Conservation (phyloP, 2,329 filamentous ascomycete species). For the Trichoderma pleuroti region DNA sequence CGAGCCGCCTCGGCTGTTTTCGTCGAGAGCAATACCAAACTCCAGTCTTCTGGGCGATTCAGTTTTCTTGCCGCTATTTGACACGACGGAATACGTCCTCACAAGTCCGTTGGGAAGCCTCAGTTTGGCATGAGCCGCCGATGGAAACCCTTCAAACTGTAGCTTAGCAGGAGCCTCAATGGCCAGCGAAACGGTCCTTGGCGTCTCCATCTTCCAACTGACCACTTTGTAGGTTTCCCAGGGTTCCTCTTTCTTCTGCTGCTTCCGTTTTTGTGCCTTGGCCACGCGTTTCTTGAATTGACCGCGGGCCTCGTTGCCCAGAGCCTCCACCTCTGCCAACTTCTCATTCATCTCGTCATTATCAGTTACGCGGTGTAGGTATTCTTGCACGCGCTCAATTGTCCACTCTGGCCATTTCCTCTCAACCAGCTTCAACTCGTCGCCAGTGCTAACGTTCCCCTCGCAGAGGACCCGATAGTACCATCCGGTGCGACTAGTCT, state of each 20-base stretch:
- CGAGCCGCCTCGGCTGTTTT: constrained; percentile 57
- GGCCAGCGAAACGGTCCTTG: constrained; percentile 48
- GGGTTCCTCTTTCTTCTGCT: constrained; percentile 26
- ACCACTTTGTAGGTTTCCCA: constrained; percentile 49
- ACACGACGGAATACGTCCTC: constrained; percentile 59
- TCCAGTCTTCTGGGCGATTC: constrained; percentile 48
- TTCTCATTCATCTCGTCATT: constrained; percentile 51
- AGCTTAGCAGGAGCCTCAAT: constrained; percentile 43
- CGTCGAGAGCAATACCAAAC: constrained; percentile 56
- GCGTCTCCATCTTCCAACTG: constrained; percentile 50
- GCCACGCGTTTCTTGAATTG: constrained; percentile 51
- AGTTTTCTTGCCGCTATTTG: constrained; percentile 21
- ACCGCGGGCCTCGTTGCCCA: constrained; percentile 47
- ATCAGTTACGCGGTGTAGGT: constrained; percentile 52
- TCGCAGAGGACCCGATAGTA: constrained; percentile 59
- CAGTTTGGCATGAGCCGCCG: constrained; percentile 54
- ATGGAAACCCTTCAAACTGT: constrained; percentile 35
- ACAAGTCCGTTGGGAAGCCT: constrained; percentile 54
- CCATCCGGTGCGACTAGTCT: constrained; percentile 60
- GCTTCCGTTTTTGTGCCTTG: constrained; percentile 37
- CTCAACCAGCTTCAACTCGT: constrained; percentile 54
- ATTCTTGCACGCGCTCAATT: constrained; percentile 60
- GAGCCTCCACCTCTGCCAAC: constrained; percentile 48
- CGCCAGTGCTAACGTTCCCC: constrained; percentile 53
- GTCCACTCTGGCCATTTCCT: constrained; percentile 58